Conservation (phyloP, 106 monocot genomes). For the Allium sativum region DNA sequence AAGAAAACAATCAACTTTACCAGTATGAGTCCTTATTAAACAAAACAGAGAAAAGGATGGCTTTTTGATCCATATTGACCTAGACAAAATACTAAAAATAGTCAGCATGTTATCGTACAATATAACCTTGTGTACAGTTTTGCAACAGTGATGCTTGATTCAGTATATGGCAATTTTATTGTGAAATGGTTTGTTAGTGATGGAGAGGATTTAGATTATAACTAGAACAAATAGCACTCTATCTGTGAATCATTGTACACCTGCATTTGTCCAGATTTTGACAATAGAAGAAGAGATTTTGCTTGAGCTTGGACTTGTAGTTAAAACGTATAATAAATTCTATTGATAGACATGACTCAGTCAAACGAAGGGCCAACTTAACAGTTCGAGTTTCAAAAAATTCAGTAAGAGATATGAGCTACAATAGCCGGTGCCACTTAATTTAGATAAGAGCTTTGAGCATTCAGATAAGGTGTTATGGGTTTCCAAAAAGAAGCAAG, state of each 20-base stretch:
- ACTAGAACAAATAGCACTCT: conserved; percentile 49
- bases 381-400: conserved; percentile 58
- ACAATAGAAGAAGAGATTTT: conserved; percentile 49
- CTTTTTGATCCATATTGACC: conserved; percentile 68
- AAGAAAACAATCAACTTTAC: conserved; percentile 14
- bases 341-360: conserved; percentile 62
- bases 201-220: conserved; percentile 38
- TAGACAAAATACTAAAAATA: conserved; percentile 1
- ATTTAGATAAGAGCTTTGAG: too few species aligned
- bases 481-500: too few species aligned
- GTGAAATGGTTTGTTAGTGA: conserved; percentile 35
- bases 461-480: too few species aligned
- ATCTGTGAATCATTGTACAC: conserved; percentile 65
- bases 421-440: background rate
- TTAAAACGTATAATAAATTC: conserved; percentile 43
- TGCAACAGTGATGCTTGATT: conserved; percentile 43
- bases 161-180: conserved; percentile 45
- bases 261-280: conserved; percentile 59
- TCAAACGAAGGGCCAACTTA: conserved; percentile 62
- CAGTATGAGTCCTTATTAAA: conserved; percentile 32
- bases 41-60: conserved; percentile 44
- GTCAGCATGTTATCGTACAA: too few species aligned
- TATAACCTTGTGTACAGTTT: conserved; percentile 27
- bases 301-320: conserved; percentile 38
- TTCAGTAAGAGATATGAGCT: conserved; percentile 78